Conservation (phyloP, 75 land plant species). For the Sequoia sempervirens region DNA sequence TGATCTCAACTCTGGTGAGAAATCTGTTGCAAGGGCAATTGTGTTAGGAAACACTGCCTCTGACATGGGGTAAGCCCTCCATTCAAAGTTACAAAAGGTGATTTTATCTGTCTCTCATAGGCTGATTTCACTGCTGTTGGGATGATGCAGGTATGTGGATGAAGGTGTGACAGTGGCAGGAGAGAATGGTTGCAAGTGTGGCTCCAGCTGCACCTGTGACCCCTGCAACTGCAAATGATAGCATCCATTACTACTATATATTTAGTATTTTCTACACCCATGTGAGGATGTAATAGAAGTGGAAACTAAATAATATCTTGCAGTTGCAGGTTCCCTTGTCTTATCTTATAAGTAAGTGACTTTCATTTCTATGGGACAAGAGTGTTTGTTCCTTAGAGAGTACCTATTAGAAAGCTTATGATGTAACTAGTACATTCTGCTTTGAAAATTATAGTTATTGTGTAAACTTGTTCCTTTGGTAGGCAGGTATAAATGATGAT, state of each 20-base stretch:
- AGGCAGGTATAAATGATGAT: not conserved
- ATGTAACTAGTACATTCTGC: not conserved
- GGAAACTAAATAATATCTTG: not conserved
- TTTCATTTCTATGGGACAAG: too few species aligned
- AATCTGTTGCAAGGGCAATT: slow-evolving; percentile 11
- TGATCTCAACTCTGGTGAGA: slow-evolving; percentile 4
- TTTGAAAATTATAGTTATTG: not conserved
- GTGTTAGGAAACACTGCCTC: slow-evolving; percentile 14
- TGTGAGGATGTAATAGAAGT: not conserved
- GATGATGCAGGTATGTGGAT: slow-evolving; percentile 12
- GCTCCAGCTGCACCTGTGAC: slow-evolving; percentile 24
- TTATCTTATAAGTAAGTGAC: too few species aligned
- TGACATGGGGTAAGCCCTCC: slow-evolving; percentile 9
- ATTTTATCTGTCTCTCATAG: not conserved
- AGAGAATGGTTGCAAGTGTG: slow-evolving; percentile 30
- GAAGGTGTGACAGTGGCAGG: slow-evolving; percentile 11
- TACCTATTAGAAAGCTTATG: not conserved
- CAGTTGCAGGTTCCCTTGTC: not conserved
- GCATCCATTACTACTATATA: not conserved
- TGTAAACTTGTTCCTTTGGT: not conserved
- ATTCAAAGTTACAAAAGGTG: too few species aligned
- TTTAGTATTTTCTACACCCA: not conserved
- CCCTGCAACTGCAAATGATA: slow-evolving; percentile 20
- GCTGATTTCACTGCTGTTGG: not conserved
- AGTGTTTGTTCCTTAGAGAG: too few species aligned